Evolutionary conservation across 495 filamentous ascomycete genomes (phyloP).

Genomic region (Penicillium dipodomyicola): DNA sequence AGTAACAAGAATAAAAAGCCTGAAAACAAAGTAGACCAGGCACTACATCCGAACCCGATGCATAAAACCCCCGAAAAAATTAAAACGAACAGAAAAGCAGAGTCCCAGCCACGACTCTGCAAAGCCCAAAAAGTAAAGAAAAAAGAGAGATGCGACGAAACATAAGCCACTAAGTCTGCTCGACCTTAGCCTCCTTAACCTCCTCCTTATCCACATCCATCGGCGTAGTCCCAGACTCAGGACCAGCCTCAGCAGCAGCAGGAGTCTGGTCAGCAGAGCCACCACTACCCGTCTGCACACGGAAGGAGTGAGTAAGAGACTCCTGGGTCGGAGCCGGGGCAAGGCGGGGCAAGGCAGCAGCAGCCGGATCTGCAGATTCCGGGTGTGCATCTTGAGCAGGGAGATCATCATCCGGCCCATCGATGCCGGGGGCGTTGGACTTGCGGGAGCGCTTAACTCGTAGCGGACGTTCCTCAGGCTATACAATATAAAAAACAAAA

Average conservation of each 20-base stretch:
- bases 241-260: slow-evolving; percentile 21
- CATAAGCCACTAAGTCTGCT: neutral
- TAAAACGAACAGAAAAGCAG: neutral
- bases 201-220: slow-evolving; percentile 47
- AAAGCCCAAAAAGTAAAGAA: slow-evolving; percentile 6
- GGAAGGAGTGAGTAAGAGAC: slow-evolving; percentile 44
- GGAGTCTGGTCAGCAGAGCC: slow-evolving; percentile 32
- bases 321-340: slow-evolving; percentile 44
- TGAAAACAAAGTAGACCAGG: slow-evolving; percentile 19
- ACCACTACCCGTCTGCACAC: slow-evolving; percentile 34
- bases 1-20: neutral
- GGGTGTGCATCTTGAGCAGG: slow-evolving; percentile 15
- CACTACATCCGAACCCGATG: slow-evolving; percentile 10
- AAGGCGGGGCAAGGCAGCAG: slow-evolving; percentile 33
- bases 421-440: slow-evolving; percentile 29
- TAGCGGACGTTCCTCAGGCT: slow-evolving; percentile 90
- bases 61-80: neutral
- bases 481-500: neutral
- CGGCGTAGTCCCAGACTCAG: slow-evolving; percentile 34
- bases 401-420: slow-evolving; percentile 27
- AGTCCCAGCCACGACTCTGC: neutral
- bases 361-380: slow-evolving; percentile 19
- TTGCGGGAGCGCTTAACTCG: slow-evolving; percentile 78
- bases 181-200: slow-evolving; percentile 29
- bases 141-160: neutral